These are phyloP conservation scores for Lanmaoa rubissima DNA, from an alignment of 768 basidiomycete genomes.

Conservation along the genomic window DNA sequence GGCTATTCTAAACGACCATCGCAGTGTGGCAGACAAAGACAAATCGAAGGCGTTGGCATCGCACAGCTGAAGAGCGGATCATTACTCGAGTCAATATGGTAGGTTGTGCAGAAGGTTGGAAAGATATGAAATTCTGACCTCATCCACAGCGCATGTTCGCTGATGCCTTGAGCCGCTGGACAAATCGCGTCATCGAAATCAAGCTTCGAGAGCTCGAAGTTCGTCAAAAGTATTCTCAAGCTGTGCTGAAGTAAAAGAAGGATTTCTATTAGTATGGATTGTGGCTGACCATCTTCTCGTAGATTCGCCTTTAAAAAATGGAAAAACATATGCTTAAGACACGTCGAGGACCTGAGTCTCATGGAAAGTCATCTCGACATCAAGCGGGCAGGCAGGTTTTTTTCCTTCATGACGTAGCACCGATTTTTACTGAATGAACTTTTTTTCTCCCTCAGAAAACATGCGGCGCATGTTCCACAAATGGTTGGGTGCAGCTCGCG, in stretches of 20 bases:
- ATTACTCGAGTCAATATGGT: slow-evolving; percentile 42
- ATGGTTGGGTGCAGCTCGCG: slow-evolving; percentile 63
- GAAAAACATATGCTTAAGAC: slow-evolving; percentile 58
- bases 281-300: slow-evolving; percentile 9
- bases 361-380: slow-evolving; percentile 83
- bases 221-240: slow-evolving; percentile 43
- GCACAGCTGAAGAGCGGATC: slow-evolving; percentile 45
- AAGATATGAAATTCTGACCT: slow-evolving; percentile 1
- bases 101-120: slow-evolving; percentile 5
- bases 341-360: slow-evolving; percentile 70
- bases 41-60: slow-evolving; percentile 38
- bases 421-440: slow-evolving; percentile 4
- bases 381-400: slow-evolving; percentile 65
- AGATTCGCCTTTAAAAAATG: slow-evolving; percentile 68
- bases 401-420: not conserved
- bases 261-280: slow-evolving; percentile 9
- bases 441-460: slow-evolving; percentile 45
- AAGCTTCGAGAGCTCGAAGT: slow-evolving; percentile 73
- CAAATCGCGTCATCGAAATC: slow-evolving; percentile 66
- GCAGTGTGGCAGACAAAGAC: slow-evolving; percentile 50
- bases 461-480: slow-evolving; percentile 65
- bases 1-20: slow-evolving; percentile 7
- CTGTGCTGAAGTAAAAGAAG: slow-evolving; percentile 36
- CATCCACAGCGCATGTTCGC: slow-evolving; percentile 49
- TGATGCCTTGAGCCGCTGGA: slow-evolving; percentile 59